Conservation (phyloP, 2,329 filamentous ascomycete genomes). For the Cryphonectria parasitica region DNA sequence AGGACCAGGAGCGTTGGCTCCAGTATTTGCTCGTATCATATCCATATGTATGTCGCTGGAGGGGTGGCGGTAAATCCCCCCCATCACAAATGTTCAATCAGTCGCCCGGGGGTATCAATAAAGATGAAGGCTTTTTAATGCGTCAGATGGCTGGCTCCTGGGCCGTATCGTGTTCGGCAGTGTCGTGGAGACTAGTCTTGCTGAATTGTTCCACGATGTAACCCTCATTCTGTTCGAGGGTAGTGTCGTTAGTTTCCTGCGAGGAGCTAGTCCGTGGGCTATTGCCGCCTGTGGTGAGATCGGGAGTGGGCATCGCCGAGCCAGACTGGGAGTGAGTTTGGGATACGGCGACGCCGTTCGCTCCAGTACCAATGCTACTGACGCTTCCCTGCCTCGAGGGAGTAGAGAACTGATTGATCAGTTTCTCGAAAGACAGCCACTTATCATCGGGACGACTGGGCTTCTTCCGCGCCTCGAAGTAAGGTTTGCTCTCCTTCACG, state of each 20-base stretch:
- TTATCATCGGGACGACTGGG: constrained; percentile 61
- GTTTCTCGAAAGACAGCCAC: constrained; percentile 64
- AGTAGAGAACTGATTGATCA: constrained; percentile 43
- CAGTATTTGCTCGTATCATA: constrained; percentile 5
- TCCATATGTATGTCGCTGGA: constrained; percentile 2
- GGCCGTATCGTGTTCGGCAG: not conserved
- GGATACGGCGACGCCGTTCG: constrained; percentile 35
- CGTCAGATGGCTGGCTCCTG: not conserved
- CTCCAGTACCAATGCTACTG: constrained; percentile 24
- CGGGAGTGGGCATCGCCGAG: constrained; percentile 65
- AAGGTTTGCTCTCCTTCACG: constrained; percentile 65
- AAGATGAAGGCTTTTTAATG: not conserved
- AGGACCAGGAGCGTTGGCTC: not conserved
- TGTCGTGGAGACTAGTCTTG: constrained; percentile 24
- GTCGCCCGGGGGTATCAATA: not conserved
- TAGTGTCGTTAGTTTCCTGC: constrained; percentile 65
- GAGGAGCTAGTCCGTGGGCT: constrained; percentile 70
- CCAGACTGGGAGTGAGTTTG: constrained; percentile 49
- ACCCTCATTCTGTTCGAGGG: constrained; percentile 44
- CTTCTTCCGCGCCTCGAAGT: constrained; percentile 66
- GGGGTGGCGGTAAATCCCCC: not conserved
- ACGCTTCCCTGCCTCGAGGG: constrained; percentile 36
- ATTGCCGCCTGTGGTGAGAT: constrained; percentile 69
- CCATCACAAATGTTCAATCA: not conserved
- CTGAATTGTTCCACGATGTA: constrained; percentile 34